Percentiles rank a stretch among this genome's conserved stretches.
Conservation (phyloP, 129 eudicot genomes). For the Dittrichia graveolens region DNA sequence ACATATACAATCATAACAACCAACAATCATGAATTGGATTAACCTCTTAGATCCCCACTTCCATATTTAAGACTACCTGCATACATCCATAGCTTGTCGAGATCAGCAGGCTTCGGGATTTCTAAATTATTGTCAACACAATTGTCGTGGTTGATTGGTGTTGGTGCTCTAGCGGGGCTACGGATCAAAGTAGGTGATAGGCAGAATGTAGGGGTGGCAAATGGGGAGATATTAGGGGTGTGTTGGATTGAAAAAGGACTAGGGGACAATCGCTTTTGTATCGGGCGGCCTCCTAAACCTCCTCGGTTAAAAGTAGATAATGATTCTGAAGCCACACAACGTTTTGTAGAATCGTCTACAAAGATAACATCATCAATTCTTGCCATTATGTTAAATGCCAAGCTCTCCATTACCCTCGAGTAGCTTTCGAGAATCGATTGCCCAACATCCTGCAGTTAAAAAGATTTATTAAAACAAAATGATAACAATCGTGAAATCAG, state of each 20-base stretch:
- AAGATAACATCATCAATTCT: conserved; percentile 60
- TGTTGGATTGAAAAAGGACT: conserved; percentile 87
- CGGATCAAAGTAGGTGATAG: conserved; percentile 56
- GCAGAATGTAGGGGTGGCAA: conserved; percentile 79
- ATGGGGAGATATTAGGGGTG: conserved; percentile 76
- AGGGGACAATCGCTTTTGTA: conserved; percentile 79
- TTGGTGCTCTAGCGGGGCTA: conserved; percentile 59
- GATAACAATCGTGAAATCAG: not conserved
- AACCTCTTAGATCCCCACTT: conserved; percentile 48
- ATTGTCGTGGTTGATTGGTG: conserved; percentile 34
- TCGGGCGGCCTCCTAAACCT: conserved; percentile 70
- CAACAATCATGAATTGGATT: conserved; percentile 21
- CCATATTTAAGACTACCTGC: conserved; percentile 47
- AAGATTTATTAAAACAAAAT: not conserved
- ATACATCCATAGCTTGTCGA: conserved; percentile 77
- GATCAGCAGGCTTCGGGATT: conserved; percentile 46
- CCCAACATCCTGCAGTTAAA: conserved; percentile 53
- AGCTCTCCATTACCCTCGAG: conserved; percentile 60
- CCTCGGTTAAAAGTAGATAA: conserved; percentile 67
- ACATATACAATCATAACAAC: conserved; percentile 22
- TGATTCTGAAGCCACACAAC: conserved; percentile 50
- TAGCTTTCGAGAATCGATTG: conserved; percentile 65
- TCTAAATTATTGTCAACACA: conserved; percentile 41
- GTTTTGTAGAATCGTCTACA: conserved; percentile 66
- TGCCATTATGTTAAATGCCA: conserved; percentile 55